Evolutionary conservation across 306 rosid genomes (phyloP), one percentile per base, ranked within the genome.

Genomic region (Crotalaria pallida): DNA sequence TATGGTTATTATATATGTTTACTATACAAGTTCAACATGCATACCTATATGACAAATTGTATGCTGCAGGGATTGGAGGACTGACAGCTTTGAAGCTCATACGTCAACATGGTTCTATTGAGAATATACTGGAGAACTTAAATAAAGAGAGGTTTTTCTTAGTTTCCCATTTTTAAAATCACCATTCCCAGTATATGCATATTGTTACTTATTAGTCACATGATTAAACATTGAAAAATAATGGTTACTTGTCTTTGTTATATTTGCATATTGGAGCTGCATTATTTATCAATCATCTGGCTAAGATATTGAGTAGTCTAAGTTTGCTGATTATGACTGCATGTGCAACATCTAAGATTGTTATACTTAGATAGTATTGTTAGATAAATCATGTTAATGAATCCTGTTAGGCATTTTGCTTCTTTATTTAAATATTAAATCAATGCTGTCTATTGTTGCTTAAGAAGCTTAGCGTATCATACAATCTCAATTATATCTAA

Each of bases 61-160:
- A 10, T 80, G 58, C 76, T n/a, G 7, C 87, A 94, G 98, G 98
- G 52, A 90, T 94, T 76, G 97, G 98, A 69, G 98, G 98, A 69
- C 84, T 58, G 78, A 90, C 96, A 64, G 98, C 98, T 60, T 82
- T 94, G 82, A 94, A 94, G 82, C 97, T 93, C 74, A 85, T 90
- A 71, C 96, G 92, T 56, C 96, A 90, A 76, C 98, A 94, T 70
- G 97, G 98, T 38, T 87, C 90, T 51, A 94, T 94, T 34, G 98
- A 94, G 78, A 85, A 23, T 61, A 90, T 94, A 71, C 72, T 94
- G 72, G 98, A 88, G 88, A 90, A 87, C 75, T 71, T 94, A 55
- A 88, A 79, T 83, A 88, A 75, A 87, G 97, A 94, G 76, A 94
- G 98, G 97, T 94, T 52, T 27, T 71, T 80, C 62, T 60, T 65